Evolutionary conservation across 2,329 filamentous ascomycete genomes (phyloP).

Genomic region (Fusarium siculi): DNA sequence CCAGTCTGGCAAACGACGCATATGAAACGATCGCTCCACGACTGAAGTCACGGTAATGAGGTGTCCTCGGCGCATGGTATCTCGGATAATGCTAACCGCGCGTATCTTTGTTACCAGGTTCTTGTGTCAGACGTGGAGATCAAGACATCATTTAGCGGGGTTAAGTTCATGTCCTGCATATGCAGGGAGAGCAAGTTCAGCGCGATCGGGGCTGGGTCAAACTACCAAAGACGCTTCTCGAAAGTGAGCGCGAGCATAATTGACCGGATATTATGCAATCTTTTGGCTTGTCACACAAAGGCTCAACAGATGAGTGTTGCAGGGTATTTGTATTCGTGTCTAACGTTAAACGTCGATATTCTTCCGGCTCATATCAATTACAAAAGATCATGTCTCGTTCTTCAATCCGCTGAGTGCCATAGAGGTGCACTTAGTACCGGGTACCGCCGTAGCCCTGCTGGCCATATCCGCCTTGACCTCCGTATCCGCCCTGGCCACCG

Average conservation of each 20-base stretch:
- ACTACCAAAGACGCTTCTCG: background rate
- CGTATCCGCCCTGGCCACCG: background rate
- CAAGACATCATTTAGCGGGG: background rate
- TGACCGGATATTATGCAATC: background rate
- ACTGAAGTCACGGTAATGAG: background rate
- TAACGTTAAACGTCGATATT: background rate
- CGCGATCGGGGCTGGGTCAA: background rate
- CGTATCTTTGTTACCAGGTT: background rate
- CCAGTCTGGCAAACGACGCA: constrained; percentile 45
- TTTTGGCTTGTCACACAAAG: too few relatives aligned
- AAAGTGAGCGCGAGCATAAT: background rate
- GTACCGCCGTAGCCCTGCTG: constrained; percentile 1
- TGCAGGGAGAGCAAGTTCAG: background rate
- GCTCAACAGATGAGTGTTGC: background rate
- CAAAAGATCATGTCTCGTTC: background rate
- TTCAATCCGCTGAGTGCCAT: background rate
- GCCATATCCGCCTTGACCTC: background rate
- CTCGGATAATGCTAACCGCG: background rate
- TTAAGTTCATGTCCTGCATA: background rate
- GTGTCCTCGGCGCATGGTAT: background rate
- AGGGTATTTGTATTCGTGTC: background rate
- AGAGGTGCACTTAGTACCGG: background rate
- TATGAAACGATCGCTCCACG: constrained; percentile 24
- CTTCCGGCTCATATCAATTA: background rate
- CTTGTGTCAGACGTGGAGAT: background rate